phyloP scores from a whole-genome alignment of 495 filamentous ascomycete genomes.

The Lasiosphaeriaceae sp. region DNA sequence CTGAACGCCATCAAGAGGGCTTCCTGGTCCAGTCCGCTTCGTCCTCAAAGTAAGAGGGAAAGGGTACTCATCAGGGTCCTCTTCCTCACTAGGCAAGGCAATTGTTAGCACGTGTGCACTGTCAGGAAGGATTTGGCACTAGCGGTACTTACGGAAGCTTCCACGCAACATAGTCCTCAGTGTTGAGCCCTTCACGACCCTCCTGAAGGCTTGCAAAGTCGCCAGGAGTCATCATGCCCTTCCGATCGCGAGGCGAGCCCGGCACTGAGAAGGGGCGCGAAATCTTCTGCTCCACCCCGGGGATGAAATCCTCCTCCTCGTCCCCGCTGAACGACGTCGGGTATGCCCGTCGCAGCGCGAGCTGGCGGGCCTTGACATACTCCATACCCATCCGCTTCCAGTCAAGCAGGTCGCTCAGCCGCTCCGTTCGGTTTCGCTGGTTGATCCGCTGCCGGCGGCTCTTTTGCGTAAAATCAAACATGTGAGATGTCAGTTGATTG shows the following conservation, averaged over 20 bases:
- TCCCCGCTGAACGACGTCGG: conserved; percentile 74
- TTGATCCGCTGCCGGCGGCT: conserved; percentile 95
- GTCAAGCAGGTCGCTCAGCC: conserved; percentile 88
- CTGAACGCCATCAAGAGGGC: conserved; percentile 35
- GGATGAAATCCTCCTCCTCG: conserved; percentile 80
- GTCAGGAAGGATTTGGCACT: neutral
- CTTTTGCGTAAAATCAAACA: conserved; percentile 95
- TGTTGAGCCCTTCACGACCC: conserved; percentile 85
- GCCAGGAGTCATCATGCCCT: conserved; percentile 98
- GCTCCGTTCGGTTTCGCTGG: conserved; percentile 95
- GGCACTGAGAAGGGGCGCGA: conserved; percentile 89
- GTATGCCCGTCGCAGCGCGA: conserved; percentile 89
- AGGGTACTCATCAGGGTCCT: conserved; percentile 89
- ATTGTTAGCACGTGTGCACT: conserved; percentile 5
- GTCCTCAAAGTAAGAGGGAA: conserved; percentile 80
- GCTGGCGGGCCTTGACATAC: conserved; percentile 93
- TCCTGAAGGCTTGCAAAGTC: conserved; percentile 97
- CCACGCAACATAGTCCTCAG: conserved; percentile 97
- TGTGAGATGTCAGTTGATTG: conserved; percentile 86
- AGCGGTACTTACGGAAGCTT: conserved; percentile 79
- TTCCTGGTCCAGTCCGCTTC: conserved; percentile 38
- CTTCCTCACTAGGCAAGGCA: conserved; percentile 68
- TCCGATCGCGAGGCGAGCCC: conserved; percentile 83
- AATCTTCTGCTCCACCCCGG: conserved; percentile 86
- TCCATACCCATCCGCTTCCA: conserved; percentile 99